Conservation (phyloP, 805 yeast species). For the Candida vartiovaarae region DNA sequence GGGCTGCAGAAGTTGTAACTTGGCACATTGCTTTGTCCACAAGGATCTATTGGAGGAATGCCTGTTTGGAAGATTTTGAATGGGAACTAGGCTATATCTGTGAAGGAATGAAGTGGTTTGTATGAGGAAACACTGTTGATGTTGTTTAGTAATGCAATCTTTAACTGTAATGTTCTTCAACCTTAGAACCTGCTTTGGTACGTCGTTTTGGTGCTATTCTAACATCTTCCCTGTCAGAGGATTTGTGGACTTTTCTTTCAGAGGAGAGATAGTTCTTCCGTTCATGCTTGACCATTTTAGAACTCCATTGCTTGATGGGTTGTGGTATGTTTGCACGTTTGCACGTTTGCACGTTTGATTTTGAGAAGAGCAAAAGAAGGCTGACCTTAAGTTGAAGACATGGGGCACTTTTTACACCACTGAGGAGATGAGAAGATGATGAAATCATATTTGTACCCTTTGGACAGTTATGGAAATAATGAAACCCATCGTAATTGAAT, state of each 20-base stretch:
- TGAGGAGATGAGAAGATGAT: constrained; percentile 72
- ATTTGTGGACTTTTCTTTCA: too few species aligned
- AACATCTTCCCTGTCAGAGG: too few species aligned
- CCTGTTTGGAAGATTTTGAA: constrained; percentile 71
- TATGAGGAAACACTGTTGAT: too few species aligned
- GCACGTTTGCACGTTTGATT: constrained; percentile 36
- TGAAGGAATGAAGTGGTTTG: too few species aligned
- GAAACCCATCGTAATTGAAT: constrained; percentile 26
- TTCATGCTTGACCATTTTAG: too few species aligned
- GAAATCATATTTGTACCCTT: constrained; percentile 79
- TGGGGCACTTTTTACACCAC: constrained; percentile 35
- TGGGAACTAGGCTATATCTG: too few species aligned
- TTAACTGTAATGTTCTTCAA: constrained; percentile 80
- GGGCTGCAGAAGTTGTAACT: too few species aligned
- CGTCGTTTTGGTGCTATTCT: too few species aligned
- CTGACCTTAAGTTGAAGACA: constrained; percentile 14
- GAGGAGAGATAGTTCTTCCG: too few species aligned
- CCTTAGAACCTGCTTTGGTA: constrained; percentile 68
- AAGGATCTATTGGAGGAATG: constrained; percentile 54
- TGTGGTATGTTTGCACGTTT: too few species aligned
- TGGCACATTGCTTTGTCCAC: constrained; percentile 71
- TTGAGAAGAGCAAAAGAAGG: constrained; percentile 49
- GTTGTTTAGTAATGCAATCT: constrained; percentile 63
- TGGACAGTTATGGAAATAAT: constrained; percentile 69
- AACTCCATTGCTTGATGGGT: too few species aligned